Base-by-base conservation (phyloP, 2,329 filamentous ascomycete genomes). In the Didymella pomorum region DNA sequence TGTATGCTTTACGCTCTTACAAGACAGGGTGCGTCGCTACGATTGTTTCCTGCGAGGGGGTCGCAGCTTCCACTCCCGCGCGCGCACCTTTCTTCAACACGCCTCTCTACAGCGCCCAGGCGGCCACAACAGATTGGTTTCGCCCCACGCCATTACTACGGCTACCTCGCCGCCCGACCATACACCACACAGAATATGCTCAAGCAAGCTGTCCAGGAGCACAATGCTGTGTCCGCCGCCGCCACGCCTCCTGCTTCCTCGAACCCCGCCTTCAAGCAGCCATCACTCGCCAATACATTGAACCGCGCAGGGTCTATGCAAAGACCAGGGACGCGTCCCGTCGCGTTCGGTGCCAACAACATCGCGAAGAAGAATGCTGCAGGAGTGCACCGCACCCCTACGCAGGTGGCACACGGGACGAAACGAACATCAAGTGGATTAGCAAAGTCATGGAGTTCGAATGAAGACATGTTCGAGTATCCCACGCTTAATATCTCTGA, bases 371-470 rank as follows among this genome's bases (percentile, higher is more conserved):
- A 68, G 37, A 71, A 67, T 41, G 47, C 54, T 10, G 53, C 52
- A 7, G 55, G 61, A 6, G 52, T 56, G 18, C 56, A 55, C n/a
- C 63, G 51, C 14, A 25, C 62, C 29, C 50, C 60, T n/a, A 59
- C 55, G 8, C 55, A 60, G 14, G 31, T 67, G 26, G 53, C 58
- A 23, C 64, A 73, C 43, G 79, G 79, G 0, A 69, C 79, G 39
- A 83, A 83, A 71, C 71, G 81, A 46, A 80, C 76, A 7, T 76
- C 79, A 20, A 81, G 75, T 65, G 81, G 81, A 16, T 65, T 83
- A 25, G 78, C 77, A 16, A 83, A 83, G 68, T 74, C 73, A 26
- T 64, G 80, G 61, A 65, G 66, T 33, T 70, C 68, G 6, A 71
- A 79, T 33, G 76, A 78, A 21, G 69, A 74, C 33, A 42, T 62